These are phyloP conservation scores for Trichosporon inkin DNA, from an alignment of 1,284 basidiomycete species.

Conservation along the genomic window DNA sequence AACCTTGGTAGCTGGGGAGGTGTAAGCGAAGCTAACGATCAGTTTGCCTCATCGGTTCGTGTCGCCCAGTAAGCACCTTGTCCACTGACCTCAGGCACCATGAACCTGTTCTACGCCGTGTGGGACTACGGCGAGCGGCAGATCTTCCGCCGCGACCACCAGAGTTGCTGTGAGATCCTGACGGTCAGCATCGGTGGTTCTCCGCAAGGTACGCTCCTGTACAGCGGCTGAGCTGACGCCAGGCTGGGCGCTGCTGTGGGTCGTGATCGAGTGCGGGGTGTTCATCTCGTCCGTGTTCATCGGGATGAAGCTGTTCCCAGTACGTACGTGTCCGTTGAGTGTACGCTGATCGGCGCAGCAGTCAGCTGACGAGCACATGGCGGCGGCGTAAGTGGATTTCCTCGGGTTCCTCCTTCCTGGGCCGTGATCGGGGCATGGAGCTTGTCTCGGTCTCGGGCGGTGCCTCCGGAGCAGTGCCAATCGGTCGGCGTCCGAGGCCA, in stretches of 20 bases:
- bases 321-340: slow-evolving; percentile 12
- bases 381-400: background rate
- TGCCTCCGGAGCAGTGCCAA: too few species aligned
- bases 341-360: background rate
- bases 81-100: slow-evolving; percentile 28
- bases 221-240: background rate
- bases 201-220: slow-evolving; percentile 29
- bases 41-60: slow-evolving; percentile 22
- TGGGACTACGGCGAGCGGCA: slow-evolving; percentile 50
- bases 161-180: background rate
- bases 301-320: slow-evolving; percentile 47
- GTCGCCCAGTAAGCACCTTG: background rate
- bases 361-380: background rate
- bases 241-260: slow-evolving; percentile 46
- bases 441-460: too few species aligned
- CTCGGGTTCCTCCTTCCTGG: background rate
- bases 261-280: slow-evolving; percentile 39
- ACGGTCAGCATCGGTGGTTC: slow-evolving; percentile 40
- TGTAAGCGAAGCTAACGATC: background rate
- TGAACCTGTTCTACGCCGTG: slow-evolving; percentile 50
- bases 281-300: slow-evolving; percentile 47
- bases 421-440: too few species aligned
- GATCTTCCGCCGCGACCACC: slow-evolving; percentile 34
- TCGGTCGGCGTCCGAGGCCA: too few species aligned
- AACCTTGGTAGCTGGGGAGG: too few species aligned